Base-by-base conservation (phyloP, 192 early-diverging fungal species). In the Entrophospora sp. region DNA sequence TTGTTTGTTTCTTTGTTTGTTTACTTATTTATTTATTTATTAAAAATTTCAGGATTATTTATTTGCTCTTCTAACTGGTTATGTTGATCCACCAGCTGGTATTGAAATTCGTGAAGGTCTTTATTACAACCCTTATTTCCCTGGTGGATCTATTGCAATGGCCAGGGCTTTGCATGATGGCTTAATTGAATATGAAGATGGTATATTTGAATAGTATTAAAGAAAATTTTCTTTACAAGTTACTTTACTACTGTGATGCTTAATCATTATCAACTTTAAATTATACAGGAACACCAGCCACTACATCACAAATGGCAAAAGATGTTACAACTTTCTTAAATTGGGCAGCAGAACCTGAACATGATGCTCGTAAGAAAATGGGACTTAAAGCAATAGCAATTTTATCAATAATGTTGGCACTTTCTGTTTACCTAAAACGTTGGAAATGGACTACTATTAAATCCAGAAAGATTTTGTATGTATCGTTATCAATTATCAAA, bases 111-210 rank as follows among this genome's bases (percentile, higher is more conserved):
- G 93, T 77, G 92, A 95, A 70, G 95, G 94, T 61, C 83, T 98
- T 12, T 91, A 96, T 85, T 98, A 94, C 84, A 98, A 98, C 85
- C 90, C 92, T 38, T 98, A 96, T 82, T 98, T 98, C 91, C 95
- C 92, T 18, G 94, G 95, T 45, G 94, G 94, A 67, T 90, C 94
- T 60, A 98, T 98, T 75, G 86, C 84, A 56, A 98, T 98, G 94
- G 95, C 93, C 38, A 88, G 90, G 67, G 80, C 88, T 56, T 74
- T 98, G 51, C 96, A 88, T 77, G 95, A 98, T 66, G 95, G 91
- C 52, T 80, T 92, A 22, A 88, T 94, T 20, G 94, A 98, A 69
- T 98, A 89, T 70, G 94, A 98, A 57, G 95, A 98, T 71, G 95
- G 74, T 43, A 24, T 13, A 8, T 12, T 35, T 60, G n/a, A n/a